Conservation (phyloP, 2,329 filamentous ascomycete species). For the Aspergillus brunneoviolaceus region DNA sequence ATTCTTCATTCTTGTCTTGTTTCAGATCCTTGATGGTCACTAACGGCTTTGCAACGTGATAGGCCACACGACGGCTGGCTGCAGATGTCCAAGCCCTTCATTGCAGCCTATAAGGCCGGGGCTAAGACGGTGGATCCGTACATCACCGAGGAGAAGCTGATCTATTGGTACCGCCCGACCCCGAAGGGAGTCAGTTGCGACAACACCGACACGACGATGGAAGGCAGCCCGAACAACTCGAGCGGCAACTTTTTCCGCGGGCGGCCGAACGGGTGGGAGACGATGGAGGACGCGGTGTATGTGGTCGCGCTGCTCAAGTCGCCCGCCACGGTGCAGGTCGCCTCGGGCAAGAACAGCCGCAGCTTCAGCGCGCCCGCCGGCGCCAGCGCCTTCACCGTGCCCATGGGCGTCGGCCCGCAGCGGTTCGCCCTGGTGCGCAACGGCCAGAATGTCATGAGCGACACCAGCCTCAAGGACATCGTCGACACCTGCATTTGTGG, state of each 20-base stretch:
- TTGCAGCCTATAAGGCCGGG: constrained; percentile 54
- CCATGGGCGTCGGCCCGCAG: constrained; percentile 51
- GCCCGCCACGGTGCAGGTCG: constrained; percentile 47
- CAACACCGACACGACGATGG: constrained; percentile 52
- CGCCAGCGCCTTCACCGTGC: constrained; percentile 45
- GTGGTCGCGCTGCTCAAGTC: constrained; percentile 53
- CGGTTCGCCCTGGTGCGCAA: constrained; percentile 49
- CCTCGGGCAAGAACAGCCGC: constrained; percentile 45
- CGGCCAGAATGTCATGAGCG: constrained; percentile 44
- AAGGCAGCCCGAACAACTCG: constrained; percentile 43
- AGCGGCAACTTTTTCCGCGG: constrained; percentile 56
- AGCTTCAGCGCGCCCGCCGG: constrained; percentile 50
- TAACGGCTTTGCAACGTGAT: background rate
- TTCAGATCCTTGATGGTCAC: background rate
- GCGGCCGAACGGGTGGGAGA: constrained; percentile 52
- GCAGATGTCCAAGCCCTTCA: constrained; percentile 55
- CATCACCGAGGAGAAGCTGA: constrained; percentile 51
- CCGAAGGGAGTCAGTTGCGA: constrained; percentile 51
- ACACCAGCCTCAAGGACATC: constrained; percentile 53
- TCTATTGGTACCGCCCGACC: constrained; percentile 59
- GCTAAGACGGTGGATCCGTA: constrained; percentile 34
- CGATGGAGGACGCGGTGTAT: constrained; percentile 53
- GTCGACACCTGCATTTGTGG: constrained; percentile 49
- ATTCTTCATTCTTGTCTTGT: background rate
- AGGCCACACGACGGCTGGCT: constrained; percentile 56